A percentile compares a stretch with the other conserved stretches of the same genome.
Conservation (phyloP, 208 protist genomes). For the Leishmania mexicana region DNA sequence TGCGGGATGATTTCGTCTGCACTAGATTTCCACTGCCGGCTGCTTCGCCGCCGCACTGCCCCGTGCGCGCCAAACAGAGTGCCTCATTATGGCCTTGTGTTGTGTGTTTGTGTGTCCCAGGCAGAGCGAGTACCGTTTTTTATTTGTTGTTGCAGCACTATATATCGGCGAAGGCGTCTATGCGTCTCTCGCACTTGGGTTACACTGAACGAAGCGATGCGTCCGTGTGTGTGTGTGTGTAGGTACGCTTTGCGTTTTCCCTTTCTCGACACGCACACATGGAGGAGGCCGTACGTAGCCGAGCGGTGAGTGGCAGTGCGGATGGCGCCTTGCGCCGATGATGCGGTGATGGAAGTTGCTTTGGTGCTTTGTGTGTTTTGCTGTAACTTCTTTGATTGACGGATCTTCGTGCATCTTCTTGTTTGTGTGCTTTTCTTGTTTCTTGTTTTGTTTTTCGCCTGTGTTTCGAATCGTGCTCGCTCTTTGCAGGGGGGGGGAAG, state of each 20-base stretch:
- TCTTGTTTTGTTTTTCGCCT: neutral
- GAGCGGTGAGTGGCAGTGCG: neutral
- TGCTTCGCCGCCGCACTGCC: neutral
- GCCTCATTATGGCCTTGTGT: neutral
- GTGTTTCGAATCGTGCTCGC: neutral
- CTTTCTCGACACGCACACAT: neutral
- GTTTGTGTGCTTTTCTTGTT: neutral
- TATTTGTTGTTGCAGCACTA: neutral
- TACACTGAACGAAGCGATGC: neutral
- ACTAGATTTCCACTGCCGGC: neutral
- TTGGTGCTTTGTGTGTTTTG: neutral
- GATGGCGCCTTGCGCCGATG: neutral
- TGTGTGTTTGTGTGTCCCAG: neutral
- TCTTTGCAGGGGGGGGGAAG: neutral
- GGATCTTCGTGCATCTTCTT: neutral
- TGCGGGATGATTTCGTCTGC: neutral
- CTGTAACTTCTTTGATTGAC: neutral
- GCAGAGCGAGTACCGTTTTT: neutral
- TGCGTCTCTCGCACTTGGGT: neutral
- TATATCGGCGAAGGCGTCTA: neutral
- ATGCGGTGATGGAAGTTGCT: neutral
- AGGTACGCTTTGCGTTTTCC: neutral
- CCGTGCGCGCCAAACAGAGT: neutral
- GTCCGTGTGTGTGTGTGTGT: constrained; percentile 3
- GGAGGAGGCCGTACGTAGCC: neutral